phyloP scores from a whole-genome alignment of 179 eudicot genomes.

The Beta corolliflora region DNA sequence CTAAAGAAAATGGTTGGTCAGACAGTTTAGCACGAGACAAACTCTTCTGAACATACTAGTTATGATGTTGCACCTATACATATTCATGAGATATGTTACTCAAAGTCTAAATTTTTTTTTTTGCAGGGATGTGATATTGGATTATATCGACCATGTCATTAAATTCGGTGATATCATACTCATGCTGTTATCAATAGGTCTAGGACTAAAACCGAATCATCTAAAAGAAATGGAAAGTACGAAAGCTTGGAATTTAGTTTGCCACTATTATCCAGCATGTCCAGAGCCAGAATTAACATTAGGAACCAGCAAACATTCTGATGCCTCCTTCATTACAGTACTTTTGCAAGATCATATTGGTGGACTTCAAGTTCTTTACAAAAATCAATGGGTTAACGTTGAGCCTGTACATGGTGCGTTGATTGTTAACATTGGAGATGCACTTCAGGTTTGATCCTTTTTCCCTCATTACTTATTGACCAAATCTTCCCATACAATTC shows the following conservation, averaged over 20 bases:
- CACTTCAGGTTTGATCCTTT: conserved; percentile 20
- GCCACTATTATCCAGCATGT: conserved; percentile 38
- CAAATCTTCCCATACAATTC: no score
- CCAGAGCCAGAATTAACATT: conserved; percentile 34
- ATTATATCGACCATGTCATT: conserved; percentile 6
- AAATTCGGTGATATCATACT: conserved; percentile 19
- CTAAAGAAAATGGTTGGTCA: no score
- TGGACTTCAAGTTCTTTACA: conserved; percentile 29
- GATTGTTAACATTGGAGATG: conserved; percentile 25
- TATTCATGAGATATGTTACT: neutral
- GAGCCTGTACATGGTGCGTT: conserved; percentile 25
- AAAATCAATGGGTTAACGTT: conserved; percentile 28
- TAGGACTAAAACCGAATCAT: conserved; percentile 26
- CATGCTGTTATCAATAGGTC: conserved; percentile 23
- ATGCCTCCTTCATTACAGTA: conserved; percentile 23
- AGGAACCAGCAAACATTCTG: conserved; percentile 28
- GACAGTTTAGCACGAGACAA: no score
- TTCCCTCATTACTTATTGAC: neutral
- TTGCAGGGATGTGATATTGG: conserved; percentile 31
- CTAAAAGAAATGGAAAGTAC: conserved; percentile 15
- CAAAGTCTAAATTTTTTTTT: neutral
- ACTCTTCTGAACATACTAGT: no score
- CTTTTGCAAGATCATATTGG: conserved; percentile 33
- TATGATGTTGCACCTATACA: neutral
- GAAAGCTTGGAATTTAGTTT: conserved; percentile 6